Evolutionary conservation across 176 grass and related monocot genomes (phyloP).

Genomic region (Ensete ventricosum): DNA sequence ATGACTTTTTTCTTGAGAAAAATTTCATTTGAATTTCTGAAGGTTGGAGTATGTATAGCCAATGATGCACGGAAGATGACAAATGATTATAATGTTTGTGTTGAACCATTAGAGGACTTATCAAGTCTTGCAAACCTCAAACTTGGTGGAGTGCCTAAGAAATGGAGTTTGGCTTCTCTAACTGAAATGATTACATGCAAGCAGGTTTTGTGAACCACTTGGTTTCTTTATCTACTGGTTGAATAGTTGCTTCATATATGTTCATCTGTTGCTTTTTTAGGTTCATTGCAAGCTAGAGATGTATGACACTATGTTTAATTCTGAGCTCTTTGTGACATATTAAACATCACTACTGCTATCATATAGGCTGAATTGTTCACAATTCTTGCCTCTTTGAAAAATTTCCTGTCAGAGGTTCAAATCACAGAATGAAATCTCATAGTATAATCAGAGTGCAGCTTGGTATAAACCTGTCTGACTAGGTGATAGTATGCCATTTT

Average conservation of each 20-base stretch:
- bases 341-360: not conserved
- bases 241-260: not conserved
- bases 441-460: not conserved
- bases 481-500: not conserved
- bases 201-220: slow-evolving; percentile 37
- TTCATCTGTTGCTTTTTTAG: not conserved
- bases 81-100: slow-evolving; percentile 62
- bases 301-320: not conserved
- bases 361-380: not conserved
- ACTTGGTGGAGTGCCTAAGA: slow-evolving; percentile 41
- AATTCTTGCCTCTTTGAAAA: not conserved
- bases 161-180: slow-evolving; percentile 78
- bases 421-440: not conserved
- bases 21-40: slow-evolving; percentile 17
- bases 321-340: not conserved
- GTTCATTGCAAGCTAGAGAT: not conserved
- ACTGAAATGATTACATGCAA: slow-evolving; percentile 74
- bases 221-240: not conserved
- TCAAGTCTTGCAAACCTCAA: slow-evolving; percentile 69
- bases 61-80: slow-evolving; percentile 71
- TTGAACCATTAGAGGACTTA: slow-evolving; percentile 70
- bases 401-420: not conserved
- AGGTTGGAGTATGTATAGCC: slow-evolving; percentile 82
- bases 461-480: not conserved
- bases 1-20: slow-evolving; percentile 13